These are phyloP conservation scores for Tilletia walkeri DNA, from an alignment of 1,284 basidiomycete species.

Conservation along the genomic window DNA sequence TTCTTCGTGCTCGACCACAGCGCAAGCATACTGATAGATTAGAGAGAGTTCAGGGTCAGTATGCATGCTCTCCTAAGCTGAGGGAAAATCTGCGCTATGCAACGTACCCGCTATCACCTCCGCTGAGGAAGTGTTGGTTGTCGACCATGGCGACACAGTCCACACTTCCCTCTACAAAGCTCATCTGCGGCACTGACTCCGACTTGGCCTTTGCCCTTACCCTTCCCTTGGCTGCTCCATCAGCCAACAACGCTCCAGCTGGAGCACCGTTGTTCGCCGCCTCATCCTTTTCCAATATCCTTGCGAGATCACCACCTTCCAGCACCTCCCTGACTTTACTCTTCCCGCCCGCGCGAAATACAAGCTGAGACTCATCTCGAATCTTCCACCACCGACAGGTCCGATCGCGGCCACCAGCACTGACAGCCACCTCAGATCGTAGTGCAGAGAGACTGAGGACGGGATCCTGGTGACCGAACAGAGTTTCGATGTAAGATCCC, in stretches of 20 bases:
- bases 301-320: conserved; percentile 68
- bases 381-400: conserved; percentile 96
- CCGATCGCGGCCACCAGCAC: conserved; percentile 83
- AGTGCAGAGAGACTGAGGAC: conserved; percentile 76
- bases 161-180: conserved; percentile 76
- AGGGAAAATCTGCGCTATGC: neutral
- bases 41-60: neutral
- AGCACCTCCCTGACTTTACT: conserved; percentile 66
- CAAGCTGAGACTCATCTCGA: conserved; percentile 89
- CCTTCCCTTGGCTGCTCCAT: neutral
- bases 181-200: conserved; percentile 58
- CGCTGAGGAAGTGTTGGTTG: conserved; percentile 84
- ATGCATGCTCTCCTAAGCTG: conserved; percentile 18
- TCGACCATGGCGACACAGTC: conserved; percentile 93
- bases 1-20: conserved; percentile 94
- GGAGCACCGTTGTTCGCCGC: conserved; percentile 31
- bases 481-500: conserved; percentile 89
- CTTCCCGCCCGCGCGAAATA: conserved; percentile 86
- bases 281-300: conserved; percentile 57
- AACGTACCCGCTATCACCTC: conserved; percentile 84
- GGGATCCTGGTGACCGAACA: conserved; percentile 95
- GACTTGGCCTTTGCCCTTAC: conserved; percentile 57
- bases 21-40: conserved; percentile 61
- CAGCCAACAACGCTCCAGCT: conserved; percentile 21
- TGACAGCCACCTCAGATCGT: conserved; percentile 78